Evolutionary conservation across 495 filamentous ascomycete species (phyloP).

Genomic region (Pyrenopolyporus hunteri): DNA sequence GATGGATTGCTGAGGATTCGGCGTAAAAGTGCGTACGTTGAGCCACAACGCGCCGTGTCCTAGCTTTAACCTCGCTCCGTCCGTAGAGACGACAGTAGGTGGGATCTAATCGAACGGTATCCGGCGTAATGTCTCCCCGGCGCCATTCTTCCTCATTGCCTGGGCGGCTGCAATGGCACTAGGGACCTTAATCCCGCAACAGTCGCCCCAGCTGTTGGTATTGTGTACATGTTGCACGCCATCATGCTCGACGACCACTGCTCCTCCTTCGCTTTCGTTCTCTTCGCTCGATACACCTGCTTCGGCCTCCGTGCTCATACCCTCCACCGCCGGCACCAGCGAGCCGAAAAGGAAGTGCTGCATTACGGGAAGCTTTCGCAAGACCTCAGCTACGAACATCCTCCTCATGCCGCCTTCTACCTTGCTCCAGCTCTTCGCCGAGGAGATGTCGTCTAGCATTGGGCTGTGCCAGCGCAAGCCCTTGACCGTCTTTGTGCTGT

Average conservation of each 20-base stretch:
- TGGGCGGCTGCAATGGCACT: slow-evolving; percentile 87
- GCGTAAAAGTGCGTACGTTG: too few species aligned
- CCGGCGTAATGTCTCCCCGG: slow-evolving; percentile 70
- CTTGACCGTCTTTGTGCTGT: slow-evolving; percentile 94
- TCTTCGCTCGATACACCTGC: slow-evolving; percentile 46
- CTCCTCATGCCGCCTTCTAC: slow-evolving; percentile 92
- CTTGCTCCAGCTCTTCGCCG: slow-evolving; percentile 90
- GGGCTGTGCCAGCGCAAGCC: slow-evolving; percentile 96
- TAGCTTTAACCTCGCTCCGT: too few species aligned
- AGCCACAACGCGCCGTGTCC: too few species aligned
- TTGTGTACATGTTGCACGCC: slow-evolving; percentile 72
- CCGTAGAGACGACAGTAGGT: too few species aligned
- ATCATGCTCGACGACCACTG: slow-evolving; percentile 64
- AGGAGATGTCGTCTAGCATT: slow-evolving; percentile 97
- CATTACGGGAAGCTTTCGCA: slow-evolving; percentile 95
- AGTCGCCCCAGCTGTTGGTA: slow-evolving; percentile 84
- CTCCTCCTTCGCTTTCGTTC: slow-evolving; percentile 60
- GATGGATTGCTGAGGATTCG: too few species aligned
- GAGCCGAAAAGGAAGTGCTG: slow-evolving; percentile 95
- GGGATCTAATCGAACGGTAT: slow-evolving; percentile 83
- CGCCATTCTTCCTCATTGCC: slow-evolving; percentile 77
- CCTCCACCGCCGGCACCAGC: slow-evolving; percentile 77
- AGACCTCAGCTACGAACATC: slow-evolving; percentile 94
- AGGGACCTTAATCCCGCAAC: slow-evolving; percentile 97
- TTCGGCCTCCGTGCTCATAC: slow-evolving; percentile 72